phyloP scores from a whole-genome alignment of 768 basidiomycete genomes.

The Lentinula sp. region DNA sequence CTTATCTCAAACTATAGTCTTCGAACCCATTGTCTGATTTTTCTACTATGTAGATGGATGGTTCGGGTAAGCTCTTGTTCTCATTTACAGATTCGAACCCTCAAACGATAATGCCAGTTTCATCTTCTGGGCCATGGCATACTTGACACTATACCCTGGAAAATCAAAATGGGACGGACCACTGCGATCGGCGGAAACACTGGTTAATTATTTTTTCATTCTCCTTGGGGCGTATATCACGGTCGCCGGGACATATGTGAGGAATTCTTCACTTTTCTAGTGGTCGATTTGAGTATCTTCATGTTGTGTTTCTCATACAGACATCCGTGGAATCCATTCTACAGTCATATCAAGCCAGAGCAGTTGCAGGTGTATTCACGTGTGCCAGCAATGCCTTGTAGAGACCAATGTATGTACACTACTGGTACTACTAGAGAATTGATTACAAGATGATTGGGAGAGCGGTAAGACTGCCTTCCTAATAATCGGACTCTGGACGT shows the following conservation, averaged over 20 bases:
- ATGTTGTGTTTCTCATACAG: conserved; percentile 10
- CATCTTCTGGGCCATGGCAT: conserved; percentile 41
- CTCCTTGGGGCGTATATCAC: conserved; percentile 30
- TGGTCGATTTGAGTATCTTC: not conserved
- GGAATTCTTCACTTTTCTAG: conserved; percentile 4
- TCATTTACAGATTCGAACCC: not conserved
- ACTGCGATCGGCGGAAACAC: conserved; percentile 25
- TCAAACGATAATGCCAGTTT: conserved; percentile 15
- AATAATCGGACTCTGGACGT: not conserved
- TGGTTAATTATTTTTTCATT: conserved; percentile 31
- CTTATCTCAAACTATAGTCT: not conserved
- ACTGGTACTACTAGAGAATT: too few species aligned
- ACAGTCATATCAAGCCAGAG: conserved; percentile 21
- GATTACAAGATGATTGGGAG: not conserved
- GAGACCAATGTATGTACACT: not conserved
- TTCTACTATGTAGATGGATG: conserved; percentile 17
- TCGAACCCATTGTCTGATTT: not conserved
- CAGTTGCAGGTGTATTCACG: conserved; percentile 23
- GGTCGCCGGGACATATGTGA: conserved; percentile 32
- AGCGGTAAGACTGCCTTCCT: not conserved
- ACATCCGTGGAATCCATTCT: conserved; percentile 31
- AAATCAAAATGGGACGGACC: conserved; percentile 26
- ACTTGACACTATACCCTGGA: conserved; percentile 31
- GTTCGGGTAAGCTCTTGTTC: conserved; percentile 20
- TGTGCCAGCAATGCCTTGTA: conserved; percentile 28